Conservation (phyloP, 352 stramenopile species). For the Phytophthora sp. region DNA sequence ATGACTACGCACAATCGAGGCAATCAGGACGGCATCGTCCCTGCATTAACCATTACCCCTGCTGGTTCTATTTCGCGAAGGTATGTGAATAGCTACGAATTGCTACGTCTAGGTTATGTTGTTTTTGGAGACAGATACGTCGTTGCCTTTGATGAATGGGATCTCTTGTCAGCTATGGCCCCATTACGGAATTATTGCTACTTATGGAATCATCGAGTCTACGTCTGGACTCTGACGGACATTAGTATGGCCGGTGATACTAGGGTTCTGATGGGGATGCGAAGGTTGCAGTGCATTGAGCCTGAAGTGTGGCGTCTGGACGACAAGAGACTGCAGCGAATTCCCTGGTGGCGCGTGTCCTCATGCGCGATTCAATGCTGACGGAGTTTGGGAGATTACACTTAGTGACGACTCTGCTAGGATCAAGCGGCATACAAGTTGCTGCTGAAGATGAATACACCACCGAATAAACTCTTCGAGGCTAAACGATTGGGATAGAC, state of each 20-base stretch:
- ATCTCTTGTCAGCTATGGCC: slow-evolving; percentile 17
- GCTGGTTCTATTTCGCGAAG: too few species aligned
- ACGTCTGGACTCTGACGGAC: slow-evolving; percentile 21
- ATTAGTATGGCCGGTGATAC: too few species aligned
- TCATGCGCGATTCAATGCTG: slow-evolving; percentile 1
- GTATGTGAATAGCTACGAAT: slow-evolving; percentile 31
- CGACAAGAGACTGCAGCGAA: slow-evolving; percentile 4
- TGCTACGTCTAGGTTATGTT: slow-evolving; percentile 33
- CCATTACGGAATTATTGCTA: slow-evolving; percentile 15
- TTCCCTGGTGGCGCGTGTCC: slow-evolving; percentile 5
- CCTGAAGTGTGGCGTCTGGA: slow-evolving; percentile 30
- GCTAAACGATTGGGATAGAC: too few species aligned
- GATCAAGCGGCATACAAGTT: too few species aligned
- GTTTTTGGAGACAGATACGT: slow-evolving; percentile 33
- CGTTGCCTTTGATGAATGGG: slow-evolving; percentile 30
- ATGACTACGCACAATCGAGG: too few species aligned
- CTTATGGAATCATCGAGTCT: slow-evolving; percentile 37
- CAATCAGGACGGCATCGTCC: too few species aligned
- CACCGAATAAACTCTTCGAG: too few species aligned
- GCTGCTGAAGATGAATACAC: too few species aligned
- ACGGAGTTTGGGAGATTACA: too few species aligned
- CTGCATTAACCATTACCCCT: too few species aligned
- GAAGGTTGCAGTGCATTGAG: background rate
- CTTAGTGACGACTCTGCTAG: too few species aligned
- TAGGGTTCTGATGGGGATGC: too few species aligned